Conservation (phyloP, 495 filamentous ascomycete species). For the Astrothelium subdiscretum region DNA sequence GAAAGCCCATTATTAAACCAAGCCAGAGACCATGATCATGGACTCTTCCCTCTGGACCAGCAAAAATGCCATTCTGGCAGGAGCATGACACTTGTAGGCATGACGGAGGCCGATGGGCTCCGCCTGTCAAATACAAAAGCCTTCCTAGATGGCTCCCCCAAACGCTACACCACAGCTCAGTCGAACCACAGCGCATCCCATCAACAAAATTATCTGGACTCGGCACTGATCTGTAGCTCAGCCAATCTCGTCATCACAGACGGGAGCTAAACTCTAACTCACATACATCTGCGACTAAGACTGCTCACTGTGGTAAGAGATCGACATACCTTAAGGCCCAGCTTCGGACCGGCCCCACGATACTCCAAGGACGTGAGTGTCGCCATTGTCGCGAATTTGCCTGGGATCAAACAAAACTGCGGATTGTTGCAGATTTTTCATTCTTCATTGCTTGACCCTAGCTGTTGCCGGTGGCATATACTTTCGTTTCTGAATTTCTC, state of each 20-base stretch:
- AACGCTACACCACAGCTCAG: background rate
- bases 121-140: no score
- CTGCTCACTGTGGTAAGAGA: background rate
- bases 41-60: no score
- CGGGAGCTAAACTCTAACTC: background rate
- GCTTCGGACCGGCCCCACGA: slow-evolving; percentile 1
- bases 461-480: background rate
- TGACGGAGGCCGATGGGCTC: no score
- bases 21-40: no score
- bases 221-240: background rate
- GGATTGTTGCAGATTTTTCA: background rate
- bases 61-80: no score
- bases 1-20: background rate
- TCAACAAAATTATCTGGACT: background rate
- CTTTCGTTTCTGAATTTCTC: background rate
- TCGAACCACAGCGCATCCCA: background rate
- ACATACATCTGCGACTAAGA: background rate
- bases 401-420: background rate
- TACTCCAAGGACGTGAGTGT: background rate
- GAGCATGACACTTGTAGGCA: no score
- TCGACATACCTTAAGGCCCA: background rate
- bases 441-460: background rate
- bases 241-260: background rate
- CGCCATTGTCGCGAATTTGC: background rate
- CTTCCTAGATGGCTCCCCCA: background rate